A percentile compares a stretch with the other conserved stretches of the same genome.
These are phyloP conservation scores for Sporisorium graminicola DNA, from an alignment of 1,284 basidiomycete genomes.

Conservation along the genomic window DNA sequence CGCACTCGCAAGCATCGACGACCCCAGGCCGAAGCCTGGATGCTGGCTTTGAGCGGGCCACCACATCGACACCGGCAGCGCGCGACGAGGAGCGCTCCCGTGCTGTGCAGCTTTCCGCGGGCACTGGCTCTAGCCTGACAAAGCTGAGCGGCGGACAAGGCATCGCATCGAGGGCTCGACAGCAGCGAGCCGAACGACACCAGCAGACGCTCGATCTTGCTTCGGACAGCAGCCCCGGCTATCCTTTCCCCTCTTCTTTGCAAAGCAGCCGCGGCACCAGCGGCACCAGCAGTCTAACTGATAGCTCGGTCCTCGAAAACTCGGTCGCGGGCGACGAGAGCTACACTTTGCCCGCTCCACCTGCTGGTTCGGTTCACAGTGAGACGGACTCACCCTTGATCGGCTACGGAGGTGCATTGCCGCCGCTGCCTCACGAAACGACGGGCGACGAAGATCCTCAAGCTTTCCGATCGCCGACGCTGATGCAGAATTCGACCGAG, in stretches of 20 bases:
- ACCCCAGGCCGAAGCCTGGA: conserved; percentile 21
- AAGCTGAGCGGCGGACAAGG: conserved; percentile 32
- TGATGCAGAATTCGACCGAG: conserved; percentile 4
- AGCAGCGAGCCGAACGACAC: conserved; percentile 36
- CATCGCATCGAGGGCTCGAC: conserved; percentile 37
- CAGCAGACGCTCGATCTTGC: conserved; percentile 46
- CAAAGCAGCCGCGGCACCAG: conserved; percentile 36
- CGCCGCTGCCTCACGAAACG: conserved; percentile 42
- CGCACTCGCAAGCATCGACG: conserved; percentile 30
- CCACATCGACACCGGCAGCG: conserved; percentile 24
- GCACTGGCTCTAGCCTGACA: conserved; percentile 29
- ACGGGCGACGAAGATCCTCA: conserved; percentile 40
- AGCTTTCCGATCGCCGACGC: conserved; percentile 24
- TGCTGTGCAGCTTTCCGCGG: conserved; percentile 37
- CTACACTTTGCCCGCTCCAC: conserved; percentile 35
- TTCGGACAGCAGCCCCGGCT: conserved; percentile 13
- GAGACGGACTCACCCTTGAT: conserved; percentile 27
- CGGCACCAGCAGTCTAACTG: conserved; percentile 27
- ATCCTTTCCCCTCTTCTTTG: conserved; percentile 34
- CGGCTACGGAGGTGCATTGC: conserved; percentile 26
- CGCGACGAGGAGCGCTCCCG: conserved; percentile 34
- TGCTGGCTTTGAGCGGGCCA: conserved; percentile 11
- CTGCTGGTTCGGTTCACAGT: not conserved
- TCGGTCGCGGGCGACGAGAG: conserved; percentile 57
- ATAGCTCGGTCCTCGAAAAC: conserved; percentile 37